Evolutionary conservation across 305 asterid species (phyloP).

Genomic region (Plantago rigida): DNA sequence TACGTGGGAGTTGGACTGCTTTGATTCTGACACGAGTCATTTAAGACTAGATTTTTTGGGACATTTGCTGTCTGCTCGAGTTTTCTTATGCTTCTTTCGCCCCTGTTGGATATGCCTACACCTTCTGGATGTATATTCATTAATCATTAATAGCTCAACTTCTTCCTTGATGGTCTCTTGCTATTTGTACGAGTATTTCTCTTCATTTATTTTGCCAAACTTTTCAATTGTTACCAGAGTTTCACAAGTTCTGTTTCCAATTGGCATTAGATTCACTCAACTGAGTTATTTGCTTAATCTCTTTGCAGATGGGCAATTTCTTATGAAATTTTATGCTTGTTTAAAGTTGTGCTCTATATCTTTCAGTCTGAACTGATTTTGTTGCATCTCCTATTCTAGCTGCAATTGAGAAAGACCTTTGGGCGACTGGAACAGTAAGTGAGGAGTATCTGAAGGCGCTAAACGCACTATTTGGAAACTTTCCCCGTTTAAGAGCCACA

Average conservation of each 20-base stretch:
- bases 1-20: too few relatives aligned
- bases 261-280: too few relatives aligned
- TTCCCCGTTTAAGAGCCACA: constrained; percentile 92
- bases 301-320: too few relatives aligned
- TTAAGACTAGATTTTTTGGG: too few relatives aligned
- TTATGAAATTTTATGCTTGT: too few relatives aligned
- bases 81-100: not conserved
- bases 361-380: constrained; percentile 4
- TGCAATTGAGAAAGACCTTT: constrained; percentile 77
- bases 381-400: constrained; percentile 31
- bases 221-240: too few relatives aligned
- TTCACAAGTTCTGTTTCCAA: too few relatives aligned
- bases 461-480: constrained; percentile 86
- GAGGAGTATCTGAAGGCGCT: constrained; percentile 93
- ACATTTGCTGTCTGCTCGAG: not conserved
- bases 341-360: not conserved
- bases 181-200: too few relatives aligned
- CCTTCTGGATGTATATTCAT: not conserved
- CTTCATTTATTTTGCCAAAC: too few relatives aligned
- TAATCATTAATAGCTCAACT: not conserved
- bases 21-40: too few relatives aligned
- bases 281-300: too few relatives aligned
- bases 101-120: not conserved
- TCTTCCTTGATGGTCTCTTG: too few relatives aligned
- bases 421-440: constrained; percentile 88